phyloP scores from a whole-genome alignment of 1,284 basidiomycete species.

The Trichosporon sp. region DNA sequence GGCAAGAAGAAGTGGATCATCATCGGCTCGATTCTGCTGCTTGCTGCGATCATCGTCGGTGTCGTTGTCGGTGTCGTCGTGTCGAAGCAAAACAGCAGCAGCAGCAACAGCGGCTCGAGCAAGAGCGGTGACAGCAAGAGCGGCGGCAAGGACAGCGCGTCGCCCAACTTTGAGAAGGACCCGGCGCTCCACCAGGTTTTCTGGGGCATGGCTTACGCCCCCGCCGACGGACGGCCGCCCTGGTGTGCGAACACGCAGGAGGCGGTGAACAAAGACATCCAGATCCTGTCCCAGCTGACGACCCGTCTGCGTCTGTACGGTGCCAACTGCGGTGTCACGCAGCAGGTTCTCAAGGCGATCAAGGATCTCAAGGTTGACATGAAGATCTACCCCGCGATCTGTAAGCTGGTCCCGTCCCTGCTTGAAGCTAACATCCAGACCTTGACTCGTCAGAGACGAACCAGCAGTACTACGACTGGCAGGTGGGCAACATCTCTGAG shows the following conservation, averaged over 20 bases:
- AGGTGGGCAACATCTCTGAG: conserved; percentile 67
- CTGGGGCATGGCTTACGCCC: conserved; percentile 75
- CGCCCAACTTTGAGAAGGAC: conserved; percentile 70
- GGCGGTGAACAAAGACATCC: conserved; percentile 57
- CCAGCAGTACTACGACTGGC: conserved; percentile 61
- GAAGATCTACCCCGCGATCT: conserved; percentile 83
- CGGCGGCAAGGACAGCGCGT: conserved; percentile 62
- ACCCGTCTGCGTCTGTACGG: conserved; percentile 54
- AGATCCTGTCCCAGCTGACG: conserved; percentile 55
- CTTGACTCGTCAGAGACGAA: conserved; percentile 62
- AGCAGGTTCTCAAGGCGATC: conserved; percentile 72
- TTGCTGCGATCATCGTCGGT: conserved; percentile 36
- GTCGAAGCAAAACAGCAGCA: conserved; percentile 36
- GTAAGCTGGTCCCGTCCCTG: conserved; percentile 32
- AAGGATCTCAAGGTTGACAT: conserved; percentile 85
- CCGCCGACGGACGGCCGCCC: conserved; percentile 49
- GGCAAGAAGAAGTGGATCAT: conserved; percentile 37
- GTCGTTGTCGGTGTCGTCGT: conserved; percentile 41
- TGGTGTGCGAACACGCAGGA: conserved; percentile 16
- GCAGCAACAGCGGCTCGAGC: conserved; percentile 21
- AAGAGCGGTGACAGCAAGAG: conserved; percentile 9
- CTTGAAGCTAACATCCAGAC: conserved; percentile 41
- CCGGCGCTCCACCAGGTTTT: conserved; percentile 65
- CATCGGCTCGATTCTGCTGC: conserved; percentile 39
- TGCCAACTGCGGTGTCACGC: conserved; percentile 61